A percentile compares a stretch with the other conserved stretches of the same genome.
Evolutionary conservation across 306 rosid genomes (phyloP).

Genomic region (Argentina anserina): DNA sequence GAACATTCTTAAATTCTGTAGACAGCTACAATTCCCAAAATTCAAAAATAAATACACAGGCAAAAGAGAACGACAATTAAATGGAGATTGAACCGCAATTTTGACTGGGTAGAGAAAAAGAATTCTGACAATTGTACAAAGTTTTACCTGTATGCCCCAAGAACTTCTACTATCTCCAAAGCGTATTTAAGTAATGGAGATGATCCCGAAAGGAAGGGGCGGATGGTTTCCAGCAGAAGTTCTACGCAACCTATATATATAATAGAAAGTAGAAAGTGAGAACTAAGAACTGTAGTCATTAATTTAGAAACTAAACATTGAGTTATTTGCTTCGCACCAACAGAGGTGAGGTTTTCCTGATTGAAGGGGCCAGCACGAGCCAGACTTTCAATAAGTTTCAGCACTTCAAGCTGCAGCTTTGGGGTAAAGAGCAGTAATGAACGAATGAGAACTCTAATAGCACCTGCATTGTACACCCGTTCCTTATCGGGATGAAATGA

Average conservation of each 20-base stretch:
- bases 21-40: constrained; percentile 16
- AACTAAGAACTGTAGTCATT: constrained; percentile 13
- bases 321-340: constrained; percentile 55
- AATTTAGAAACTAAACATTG: constrained; percentile 15
- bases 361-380: constrained; percentile 83
- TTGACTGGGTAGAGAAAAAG: constrained; percentile 19
- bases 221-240: constrained; percentile 83
- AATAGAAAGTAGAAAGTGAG: constrained; percentile 1
- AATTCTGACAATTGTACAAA: constrained; percentile 15
- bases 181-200: constrained; percentile 83
- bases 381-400: constrained; percentile 70
- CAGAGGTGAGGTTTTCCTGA: constrained; percentile 84
- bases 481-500: constrained; percentile 70
- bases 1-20: neutral
- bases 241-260: constrained; percentile 78
- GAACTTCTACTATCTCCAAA: constrained; percentile 84
- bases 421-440: constrained; percentile 82
- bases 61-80: neutral
- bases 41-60: constrained; percentile 18
- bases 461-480: constrained; percentile 81
- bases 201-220: constrained; percentile 81
- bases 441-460: constrained; percentile 74
- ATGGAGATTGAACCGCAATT: constrained; percentile 4
- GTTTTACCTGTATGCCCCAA: constrained; percentile 89
- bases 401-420: constrained; percentile 76